Evolutionary conservation across 208 protist species (phyloP).

Genomic region (Blastocrithidia nonstop): DNA sequence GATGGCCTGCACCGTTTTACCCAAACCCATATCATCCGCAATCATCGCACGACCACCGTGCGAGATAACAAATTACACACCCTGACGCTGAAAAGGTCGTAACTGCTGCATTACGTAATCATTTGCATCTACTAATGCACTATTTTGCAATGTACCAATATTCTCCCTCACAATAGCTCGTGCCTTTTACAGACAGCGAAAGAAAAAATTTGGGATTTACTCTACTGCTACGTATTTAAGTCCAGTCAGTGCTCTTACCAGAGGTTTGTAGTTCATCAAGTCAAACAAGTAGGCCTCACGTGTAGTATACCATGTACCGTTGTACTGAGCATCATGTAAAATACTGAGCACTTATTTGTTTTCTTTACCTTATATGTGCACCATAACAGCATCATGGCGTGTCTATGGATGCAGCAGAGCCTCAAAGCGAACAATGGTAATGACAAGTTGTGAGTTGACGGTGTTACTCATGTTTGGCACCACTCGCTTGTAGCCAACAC

Average conservation of each 20-base stretch:
- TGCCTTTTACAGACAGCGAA: slow-evolving; percentile 34
- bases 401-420: slow-evolving; percentile 32
- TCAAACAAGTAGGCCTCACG: slow-evolving; percentile 49
- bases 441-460: slow-evolving; percentile 7
- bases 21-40: slow-evolving; percentile 94
- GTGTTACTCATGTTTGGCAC: slow-evolving; percentile 11
- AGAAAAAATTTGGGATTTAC: slow-evolving; percentile 68
- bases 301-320: slow-evolving; percentile 33
- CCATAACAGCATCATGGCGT: slow-evolving; percentile 10
- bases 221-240: slow-evolving; percentile 21
- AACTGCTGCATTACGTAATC: slow-evolving; percentile 60
- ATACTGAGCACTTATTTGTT: slow-evolving; percentile 13
- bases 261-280: slow-evolving; percentile 26
- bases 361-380: slow-evolving; percentile 12
- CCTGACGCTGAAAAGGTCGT: slow-evolving; percentile 60
- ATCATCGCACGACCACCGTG: slow-evolving; percentile 82
- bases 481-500: slow-evolving; percentile 46
- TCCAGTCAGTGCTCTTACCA: slow-evolving; percentile 19
- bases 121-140: slow-evolving; percentile 29
- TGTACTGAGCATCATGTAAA: slow-evolving; percentile 22
- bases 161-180: no score
- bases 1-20: slow-evolving; percentile 94
- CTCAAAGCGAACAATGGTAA: slow-evolving; percentile 52
- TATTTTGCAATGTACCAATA: slow-evolving; percentile 5
- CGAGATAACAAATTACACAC: slow-evolving; percentile 61